Evolutionary conservation across 2,329 filamentous ascomycete species (phyloP), one percentile per base, ranked within the genome.

Genomic region (Venturia aucupariae): DNA sequence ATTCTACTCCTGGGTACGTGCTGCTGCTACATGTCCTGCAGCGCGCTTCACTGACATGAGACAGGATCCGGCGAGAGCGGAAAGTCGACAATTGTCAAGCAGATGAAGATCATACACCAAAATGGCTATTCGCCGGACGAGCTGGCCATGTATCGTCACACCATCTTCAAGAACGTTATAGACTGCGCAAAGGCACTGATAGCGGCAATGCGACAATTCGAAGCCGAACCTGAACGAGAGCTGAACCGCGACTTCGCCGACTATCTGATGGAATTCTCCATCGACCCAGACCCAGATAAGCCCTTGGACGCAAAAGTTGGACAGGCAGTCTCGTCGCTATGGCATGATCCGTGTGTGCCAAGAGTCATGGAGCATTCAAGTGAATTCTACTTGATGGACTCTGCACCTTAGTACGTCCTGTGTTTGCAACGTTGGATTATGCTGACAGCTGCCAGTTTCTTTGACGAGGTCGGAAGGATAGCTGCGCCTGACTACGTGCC

Each of bases 101-200:
- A 99, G 82, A 99, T 99, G 94, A 99, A 97, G 79, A 99, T 99
- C 71, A 97, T 99, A 73, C 94, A 99, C 74, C 89, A 97, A 72
- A 96, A 97, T 78, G 94, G 94, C 67, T 99, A 99, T 78, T 92
- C 90, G 13, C 86, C 91, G 69, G 93, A 97, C 71, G 94, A 99
- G 77, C 83, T 97, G 61, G 89, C 89, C 72, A 88, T 96, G 74
- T 97, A 97, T 80, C 89, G 94, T 66, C 86, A 96, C 67, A 97
- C 94, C 41, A 92, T 99, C 66, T 99, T 96, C 81, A 99, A 99
- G 79, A 99, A 99, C 75, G 82, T 99, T 66, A 85, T 97, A 70
- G 94, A 99, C 78, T 99, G 94, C 81, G 90, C 92, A 69, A 97
- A 96, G 75, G 89, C 92, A 61, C 85, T 99, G 67, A 92, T 97